Conservation (phyloP, 2,329 filamentous ascomycete species). For the Ascochyta lentis region DNA sequence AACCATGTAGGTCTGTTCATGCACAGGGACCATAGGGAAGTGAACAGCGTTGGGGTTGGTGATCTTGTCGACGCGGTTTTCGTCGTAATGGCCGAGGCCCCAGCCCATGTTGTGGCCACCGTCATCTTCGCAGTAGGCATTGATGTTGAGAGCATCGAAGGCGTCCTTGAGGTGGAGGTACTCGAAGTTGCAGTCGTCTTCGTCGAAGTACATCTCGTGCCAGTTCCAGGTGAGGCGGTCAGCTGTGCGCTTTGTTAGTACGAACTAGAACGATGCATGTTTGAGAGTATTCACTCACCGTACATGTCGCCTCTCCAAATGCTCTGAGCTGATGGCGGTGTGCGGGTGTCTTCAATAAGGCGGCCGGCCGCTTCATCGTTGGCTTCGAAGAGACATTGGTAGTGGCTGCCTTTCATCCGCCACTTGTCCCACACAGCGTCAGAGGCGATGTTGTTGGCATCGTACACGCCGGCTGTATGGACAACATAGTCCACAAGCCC, state of each 20-base stretch:
- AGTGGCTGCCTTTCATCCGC: conserved; percentile 5
- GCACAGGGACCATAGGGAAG: neutral
- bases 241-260: neutral
- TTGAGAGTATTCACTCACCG: neutral
- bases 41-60: neutral
- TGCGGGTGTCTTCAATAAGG: conserved; percentile 4
- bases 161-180: conserved; percentile 5
- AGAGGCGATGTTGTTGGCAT: conserved; percentile 8
- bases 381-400: conserved; percentile 13
- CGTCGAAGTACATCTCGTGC: conserved; percentile 12
- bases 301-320: conserved; percentile 5
- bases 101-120: conserved; percentile 16
- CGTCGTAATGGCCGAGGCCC: conserved; percentile 15
- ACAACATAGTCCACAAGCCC: neutral
- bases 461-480: neutral
- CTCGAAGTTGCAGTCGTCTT: conserved; percentile 9
- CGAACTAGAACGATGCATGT: neutral
- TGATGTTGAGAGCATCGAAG: conserved; percentile 7
- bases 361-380: conserved; percentile 12
- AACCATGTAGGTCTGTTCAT: conserved; percentile 2
- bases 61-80: neutral
- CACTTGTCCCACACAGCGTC: conserved; percentile 19
- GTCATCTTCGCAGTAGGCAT: neutral
- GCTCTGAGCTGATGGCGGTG: conserved; percentile 11
- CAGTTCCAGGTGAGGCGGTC: conserved; percentile 22